Evolutionary conservation across 2,329 filamentous ascomycete genomes (phyloP).

Genomic region (Scortechinia acanthostroma): DNA sequence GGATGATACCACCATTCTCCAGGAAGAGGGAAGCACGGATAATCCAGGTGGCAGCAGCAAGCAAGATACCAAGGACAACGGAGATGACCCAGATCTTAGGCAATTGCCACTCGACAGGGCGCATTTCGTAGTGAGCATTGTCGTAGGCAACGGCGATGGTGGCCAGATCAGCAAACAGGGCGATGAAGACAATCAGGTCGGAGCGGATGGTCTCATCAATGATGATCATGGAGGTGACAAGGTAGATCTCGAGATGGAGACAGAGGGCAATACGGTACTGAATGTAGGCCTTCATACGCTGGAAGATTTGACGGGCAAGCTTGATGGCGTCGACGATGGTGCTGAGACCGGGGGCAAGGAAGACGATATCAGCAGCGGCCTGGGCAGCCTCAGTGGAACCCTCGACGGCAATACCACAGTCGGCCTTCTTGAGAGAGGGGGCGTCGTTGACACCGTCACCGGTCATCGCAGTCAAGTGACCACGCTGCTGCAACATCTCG

Average conservation of each 20-base stretch:
- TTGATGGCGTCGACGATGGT: constrained; percentile 64
- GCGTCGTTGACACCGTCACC: constrained; percentile 66
- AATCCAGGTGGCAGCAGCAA: constrained; percentile 62
- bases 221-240: constrained; percentile 68
- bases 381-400: constrained; percentile 61
- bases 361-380: constrained; percentile 62
- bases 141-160: constrained; percentile 70
- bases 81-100: constrained; percentile 72
- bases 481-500: constrained; percentile 60
- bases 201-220: constrained; percentile 65
- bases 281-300: constrained; percentile 67
- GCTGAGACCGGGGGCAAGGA: constrained; percentile 60
- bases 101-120: constrained; percentile 68
- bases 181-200: constrained; percentile 68
- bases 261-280: constrained; percentile 66
- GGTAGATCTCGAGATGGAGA: constrained; percentile 63
- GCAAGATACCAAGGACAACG: constrained; percentile 54
- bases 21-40: constrained; percentile 61
- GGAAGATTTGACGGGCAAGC: constrained; percentile 63
- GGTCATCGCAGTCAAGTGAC: constrained; percentile 63
- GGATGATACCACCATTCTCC: constrained; percentile 58
- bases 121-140: constrained; percentile 63
- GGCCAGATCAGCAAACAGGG: constrained; percentile 67
- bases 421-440: constrained; percentile 63
- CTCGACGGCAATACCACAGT: constrained; percentile 65